phyloP scores from a whole-genome alignment of 768 basidiomycete genomes.

The Boletus sp. region DNA sequence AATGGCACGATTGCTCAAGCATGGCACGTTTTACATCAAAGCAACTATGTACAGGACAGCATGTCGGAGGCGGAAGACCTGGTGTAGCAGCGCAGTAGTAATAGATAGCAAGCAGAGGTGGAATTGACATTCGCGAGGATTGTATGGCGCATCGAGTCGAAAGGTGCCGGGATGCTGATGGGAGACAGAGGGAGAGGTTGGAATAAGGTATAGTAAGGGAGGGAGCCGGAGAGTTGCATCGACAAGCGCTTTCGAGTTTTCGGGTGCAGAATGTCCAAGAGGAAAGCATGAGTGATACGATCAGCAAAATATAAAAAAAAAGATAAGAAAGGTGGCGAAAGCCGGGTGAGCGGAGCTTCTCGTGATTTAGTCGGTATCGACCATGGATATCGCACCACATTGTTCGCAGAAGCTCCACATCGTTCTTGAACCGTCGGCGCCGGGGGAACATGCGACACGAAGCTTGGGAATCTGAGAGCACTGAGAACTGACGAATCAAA shows the following conservation, averaged over 20 bases:
- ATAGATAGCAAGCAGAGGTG: constrained; percentile 16
- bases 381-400: constrained; percentile 87
- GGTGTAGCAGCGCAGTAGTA: constrained; percentile 20
- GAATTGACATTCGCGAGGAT: constrained; percentile 17
- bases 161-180: constrained; percentile 13
- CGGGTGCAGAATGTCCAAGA: constrained; percentile 19
- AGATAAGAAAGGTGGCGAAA: constrained; percentile 23
- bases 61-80: constrained; percentile 19
- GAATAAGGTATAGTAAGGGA: constrained; percentile 2
- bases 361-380: constrained; percentile 60
- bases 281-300: constrained; percentile 25
- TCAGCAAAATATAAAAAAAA: constrained; percentile 34
- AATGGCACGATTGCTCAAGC: constrained; percentile 12
- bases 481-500: constrained; percentile 41
- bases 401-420: constrained; percentile 91
- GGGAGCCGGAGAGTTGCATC: constrained; percentile 21
- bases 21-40: constrained; percentile 25
- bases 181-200: constrained; percentile 11
- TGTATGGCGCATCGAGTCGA: constrained; percentile 24
- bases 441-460: constrained; percentile 71
- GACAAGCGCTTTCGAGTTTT: constrained; percentile 26
- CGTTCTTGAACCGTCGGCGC: constrained; percentile 60
- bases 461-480: constrained; percentile 84
- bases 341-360: constrained; percentile 1
- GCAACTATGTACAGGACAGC: constrained; percentile 30